Percentiles rank a stretch among this genome's conserved stretches.
These are phyloP conservation scores for Tricholoma sp. DNA, from an alignment of 768 basidiomycete genomes.

Conservation along the genomic window DNA sequence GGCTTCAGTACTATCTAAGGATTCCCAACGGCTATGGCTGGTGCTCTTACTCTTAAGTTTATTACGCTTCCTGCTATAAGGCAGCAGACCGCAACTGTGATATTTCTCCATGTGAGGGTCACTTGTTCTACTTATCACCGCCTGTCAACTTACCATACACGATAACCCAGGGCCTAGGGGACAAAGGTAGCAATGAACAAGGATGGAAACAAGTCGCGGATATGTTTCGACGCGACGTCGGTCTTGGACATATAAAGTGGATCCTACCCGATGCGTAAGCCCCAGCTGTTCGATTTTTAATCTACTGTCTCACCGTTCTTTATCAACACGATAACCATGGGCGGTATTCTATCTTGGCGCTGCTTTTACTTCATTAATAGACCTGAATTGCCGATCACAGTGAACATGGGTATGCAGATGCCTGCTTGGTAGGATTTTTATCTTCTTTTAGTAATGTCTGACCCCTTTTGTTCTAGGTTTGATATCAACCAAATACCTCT, in stretches of 20 bases:
- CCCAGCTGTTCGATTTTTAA: not conserved
- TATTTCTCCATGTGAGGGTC: constrained; percentile 78
- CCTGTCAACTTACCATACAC: not conserved
- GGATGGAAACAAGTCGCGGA: constrained; percentile 79
- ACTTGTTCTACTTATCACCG: not conserved
- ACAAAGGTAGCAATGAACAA: constrained; percentile 41
- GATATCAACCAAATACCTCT: constrained; percentile 53
- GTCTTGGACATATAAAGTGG: constrained; percentile 80
- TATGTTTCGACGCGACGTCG: constrained; percentile 49
- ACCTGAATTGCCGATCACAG: constrained; percentile 55
- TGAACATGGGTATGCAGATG: constrained; percentile 71
- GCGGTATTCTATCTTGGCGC: not conserved
- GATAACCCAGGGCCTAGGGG: constrained; percentile 61
- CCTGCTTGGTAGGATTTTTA: constrained; percentile 54
- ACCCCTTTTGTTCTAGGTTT: constrained; percentile 47
- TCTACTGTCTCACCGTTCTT: not conserved
- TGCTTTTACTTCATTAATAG: constrained; percentile 4
- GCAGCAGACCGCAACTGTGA: constrained; percentile 80
- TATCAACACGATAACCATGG: not conserved
- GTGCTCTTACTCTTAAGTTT: constrained; percentile 35
- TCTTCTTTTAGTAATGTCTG: not conserved
- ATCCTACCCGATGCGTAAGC: constrained; percentile 81
- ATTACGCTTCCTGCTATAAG: constrained; percentile 48
- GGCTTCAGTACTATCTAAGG: not conserved
- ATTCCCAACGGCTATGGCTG: constrained; percentile 24